A percentile compares a stretch with the other conserved stretches of the same genome.
These are phyloP conservation scores for Aspergillus ruber DNA, from an alignment of 2,329 filamentous ascomycete genomes.

Conservation along the genomic window DNA sequence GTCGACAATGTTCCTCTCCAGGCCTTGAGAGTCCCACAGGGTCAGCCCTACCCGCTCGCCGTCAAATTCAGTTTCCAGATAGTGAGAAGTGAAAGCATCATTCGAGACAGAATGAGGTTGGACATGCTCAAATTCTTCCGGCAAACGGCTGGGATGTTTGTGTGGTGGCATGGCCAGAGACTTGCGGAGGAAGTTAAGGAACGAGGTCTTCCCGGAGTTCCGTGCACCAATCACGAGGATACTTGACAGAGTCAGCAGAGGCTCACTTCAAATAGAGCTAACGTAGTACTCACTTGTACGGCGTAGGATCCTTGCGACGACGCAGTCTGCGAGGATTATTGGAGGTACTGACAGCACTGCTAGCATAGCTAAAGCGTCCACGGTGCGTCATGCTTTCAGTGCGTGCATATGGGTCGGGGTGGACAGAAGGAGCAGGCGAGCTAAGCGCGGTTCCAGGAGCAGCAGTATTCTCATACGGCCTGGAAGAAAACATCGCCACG, in stretches of 20 bases:
- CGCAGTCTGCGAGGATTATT: slow-evolving; percentile 89
- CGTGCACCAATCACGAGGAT: slow-evolving; percentile 84
- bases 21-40: slow-evolving; percentile 89
- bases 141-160: slow-evolving; percentile 56
- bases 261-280: background rate
- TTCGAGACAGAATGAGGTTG: slow-evolving; percentile 50
- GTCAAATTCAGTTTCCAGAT: slow-evolving; percentile 90
- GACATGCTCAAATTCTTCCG: slow-evolving; percentile 53
- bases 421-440: slow-evolving; percentile 33
- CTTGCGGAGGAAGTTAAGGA: slow-evolving; percentile 89
- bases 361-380: slow-evolving; percentile 92
- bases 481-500: slow-evolving; percentile 47
- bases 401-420: slow-evolving; percentile 70
- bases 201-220: slow-evolving; percentile 88
- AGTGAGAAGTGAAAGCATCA: slow-evolving; percentile 74
- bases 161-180: slow-evolving; percentile 75
- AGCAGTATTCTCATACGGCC: slow-evolving; percentile 20
- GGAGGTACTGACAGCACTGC: slow-evolving; percentile 80
- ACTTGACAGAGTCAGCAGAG: slow-evolving; percentile 43
- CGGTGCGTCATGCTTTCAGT: slow-evolving; percentile 96
- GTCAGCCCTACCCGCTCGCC: slow-evolving; percentile 86
- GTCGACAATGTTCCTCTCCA: slow-evolving; percentile 93
- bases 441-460: slow-evolving; percentile 17
- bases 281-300: slow-evolving; percentile 79
- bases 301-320: slow-evolving; percentile 92